Base-by-base conservation (phyloP, 2,329 filamentous ascomycete genomes). In the Lachnellula subtilissima region DNA sequence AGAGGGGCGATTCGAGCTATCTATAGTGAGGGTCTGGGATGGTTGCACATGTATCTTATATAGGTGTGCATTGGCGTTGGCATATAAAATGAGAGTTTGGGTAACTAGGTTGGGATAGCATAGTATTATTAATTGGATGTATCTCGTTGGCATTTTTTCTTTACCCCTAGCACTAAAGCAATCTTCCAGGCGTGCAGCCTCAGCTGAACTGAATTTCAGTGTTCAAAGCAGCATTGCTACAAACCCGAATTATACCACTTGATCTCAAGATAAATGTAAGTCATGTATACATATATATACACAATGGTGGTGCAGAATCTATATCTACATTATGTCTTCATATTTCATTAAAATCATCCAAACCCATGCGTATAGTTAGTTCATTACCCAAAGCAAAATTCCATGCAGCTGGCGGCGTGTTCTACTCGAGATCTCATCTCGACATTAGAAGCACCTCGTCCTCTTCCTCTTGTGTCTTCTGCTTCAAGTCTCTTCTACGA, bases 381-480 rank as follows among this genome's bases (percentile, higher is more conserved):
- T 22, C 37, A 39, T 39, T 39, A 39, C 37, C 37, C 37, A 39
- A 39, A 28, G 28, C 28, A 9, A 39, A 39, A 15, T n/a, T 8
- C 37, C 37, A 39, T 12, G 12, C 37, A 39, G 37, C 37, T 17
- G 5, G 14, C 37, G 37, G 14, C 37, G 7, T 28, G 2, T 28
- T 9, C 28, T 9, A 28, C 8, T 28, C 28, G 19, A 45, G 7
- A 45, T 11, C 25, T 63, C 42, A 65, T 63, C 58, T 50, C 28
- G 62, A 62, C 55, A 65, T 61, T 57, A 65, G 53, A n/a, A 63
- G 45, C 23, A 61, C 53, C 9, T 65, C 60, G 19, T 62, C 60
- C 22, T 56, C 75, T 56, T 57, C 74, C 9, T 23, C 28, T 50
- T 15, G 17, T 47, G 42, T 47, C 42, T 48, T 19, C 47, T 19